Percentiles rank a stretch among this genome's conserved stretches.
These are phyloP conservation scores for Clathrus columnatus DNA, from an alignment of 768 basidiomycete species.

Conservation along the genomic window DNA sequence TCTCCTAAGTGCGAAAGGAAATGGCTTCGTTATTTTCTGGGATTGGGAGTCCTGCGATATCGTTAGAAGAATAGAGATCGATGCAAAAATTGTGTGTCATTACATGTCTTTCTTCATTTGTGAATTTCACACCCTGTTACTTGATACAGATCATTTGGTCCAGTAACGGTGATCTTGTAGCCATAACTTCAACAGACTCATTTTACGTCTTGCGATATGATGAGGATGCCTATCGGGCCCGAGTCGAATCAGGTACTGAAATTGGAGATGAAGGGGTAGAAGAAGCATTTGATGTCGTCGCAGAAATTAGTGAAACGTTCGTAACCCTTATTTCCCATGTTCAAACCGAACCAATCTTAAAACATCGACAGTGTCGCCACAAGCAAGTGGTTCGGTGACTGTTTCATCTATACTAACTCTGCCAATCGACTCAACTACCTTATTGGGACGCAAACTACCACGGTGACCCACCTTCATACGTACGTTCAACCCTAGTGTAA, in stretches of 20 bases:
- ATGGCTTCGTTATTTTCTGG: constrained; percentile 95
- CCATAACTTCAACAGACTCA: constrained; percentile 80
- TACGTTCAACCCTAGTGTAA: constrained; percentile 38
- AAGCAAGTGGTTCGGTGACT: constrained; percentile 98
- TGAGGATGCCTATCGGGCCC: constrained; percentile 75
- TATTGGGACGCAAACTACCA: constrained; percentile 87
- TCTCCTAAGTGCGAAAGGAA: constrained; percentile 73
- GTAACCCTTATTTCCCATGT: constrained; percentile 24
- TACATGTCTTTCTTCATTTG: not conserved
- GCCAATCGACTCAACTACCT: constrained; percentile 91
- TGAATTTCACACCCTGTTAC: constrained; percentile 4
- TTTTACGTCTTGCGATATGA: constrained; percentile 91
- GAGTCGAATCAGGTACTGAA: constrained; percentile 65
- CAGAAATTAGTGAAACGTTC: constrained; percentile 78
- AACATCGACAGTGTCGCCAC: constrained; percentile 66
- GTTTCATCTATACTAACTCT: constrained; percentile 90
- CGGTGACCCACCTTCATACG: constrained; percentile 92
- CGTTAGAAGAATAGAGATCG: constrained; percentile 89
- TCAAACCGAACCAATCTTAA: constrained; percentile 7
- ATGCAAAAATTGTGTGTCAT: constrained; percentile 75
- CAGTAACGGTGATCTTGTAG: constrained; percentile 79
- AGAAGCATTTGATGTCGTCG: constrained; percentile 89
- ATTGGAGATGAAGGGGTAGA: constrained; percentile 90
- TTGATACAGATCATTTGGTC: constrained; percentile 77
- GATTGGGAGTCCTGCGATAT: constrained; percentile 97